Conservation (phyloP, 176 grass and related monocot species). For the Elaeis guineensis region DNA sequence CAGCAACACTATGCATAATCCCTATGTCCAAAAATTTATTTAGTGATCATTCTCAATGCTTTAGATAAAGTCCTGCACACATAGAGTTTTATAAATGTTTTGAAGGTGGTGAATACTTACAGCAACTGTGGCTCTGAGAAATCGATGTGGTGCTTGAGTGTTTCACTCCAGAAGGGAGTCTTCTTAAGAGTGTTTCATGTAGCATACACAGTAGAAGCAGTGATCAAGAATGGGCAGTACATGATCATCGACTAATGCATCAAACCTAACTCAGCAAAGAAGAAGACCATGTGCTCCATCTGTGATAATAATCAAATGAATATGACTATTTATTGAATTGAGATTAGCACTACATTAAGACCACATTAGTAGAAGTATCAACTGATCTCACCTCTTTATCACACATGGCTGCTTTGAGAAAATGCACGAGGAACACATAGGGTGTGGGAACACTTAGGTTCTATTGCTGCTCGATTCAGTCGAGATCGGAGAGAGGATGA, state of each 20-base stretch:
- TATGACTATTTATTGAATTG: conserved; percentile 1
- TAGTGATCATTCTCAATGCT: too few relatives aligned
- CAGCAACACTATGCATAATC: conserved; percentile 28
- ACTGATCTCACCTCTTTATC: conserved; percentile 39
- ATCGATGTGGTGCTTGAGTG: conserved; percentile 35
- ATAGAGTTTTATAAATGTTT: neutral
- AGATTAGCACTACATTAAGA: neutral
- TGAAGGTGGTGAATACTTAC: conserved; percentile 17
- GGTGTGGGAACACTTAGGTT: conserved; percentile 62
- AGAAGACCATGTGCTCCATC: conserved; percentile 70
- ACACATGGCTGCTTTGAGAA: conserved; percentile 41
- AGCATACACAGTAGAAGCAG: conserved; percentile 7
- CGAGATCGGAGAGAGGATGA: too few relatives aligned
- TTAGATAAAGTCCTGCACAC: neutral
- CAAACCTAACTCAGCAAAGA: conserved; percentile 54
- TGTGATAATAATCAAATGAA: neutral
- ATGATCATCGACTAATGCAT: conserved; percentile 43
- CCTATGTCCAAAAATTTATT: conserved; percentile 4
- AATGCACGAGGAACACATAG: conserved; percentile 57
- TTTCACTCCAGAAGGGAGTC: conserved; percentile 26
- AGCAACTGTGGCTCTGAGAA: conserved; percentile 29
- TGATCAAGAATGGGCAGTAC: conserved; percentile 31
- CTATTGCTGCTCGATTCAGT: too few relatives aligned
- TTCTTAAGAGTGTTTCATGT: conserved; percentile 29
- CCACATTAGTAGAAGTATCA: neutral